These are phyloP conservation scores for Phyllosticta citribraziliensis DNA, from an alignment of 2,329 filamentous ascomycete species.

Conservation along the genomic window DNA sequence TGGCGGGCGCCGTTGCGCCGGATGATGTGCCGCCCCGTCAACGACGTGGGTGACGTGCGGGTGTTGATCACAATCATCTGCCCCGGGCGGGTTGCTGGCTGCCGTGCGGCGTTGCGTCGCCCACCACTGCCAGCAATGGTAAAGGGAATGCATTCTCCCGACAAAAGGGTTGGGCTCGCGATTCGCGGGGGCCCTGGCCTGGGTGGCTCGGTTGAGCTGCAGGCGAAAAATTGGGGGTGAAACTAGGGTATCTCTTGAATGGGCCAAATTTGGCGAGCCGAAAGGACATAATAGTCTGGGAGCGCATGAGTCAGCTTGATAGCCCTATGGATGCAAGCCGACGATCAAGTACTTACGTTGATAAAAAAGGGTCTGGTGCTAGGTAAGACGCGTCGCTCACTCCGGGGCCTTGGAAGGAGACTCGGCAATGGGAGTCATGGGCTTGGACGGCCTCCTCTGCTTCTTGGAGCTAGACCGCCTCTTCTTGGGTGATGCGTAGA, in stretches of 20 bases:
- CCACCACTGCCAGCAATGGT: background rate
- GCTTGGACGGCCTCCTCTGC: constrained; percentile 29
- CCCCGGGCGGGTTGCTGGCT: constrained; percentile 1
- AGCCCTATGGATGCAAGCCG: background rate
- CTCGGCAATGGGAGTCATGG: constrained; percentile 34
- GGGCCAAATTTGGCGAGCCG: constrained; percentile 1
- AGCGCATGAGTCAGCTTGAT: constrained; percentile 1
- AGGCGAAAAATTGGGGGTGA: background rate
- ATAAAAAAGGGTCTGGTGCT: background rate
- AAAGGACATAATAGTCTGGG: constrained; percentile 1
- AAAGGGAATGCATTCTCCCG: background rate
- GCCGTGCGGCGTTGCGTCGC: background rate
- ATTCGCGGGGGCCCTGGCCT: background rate
- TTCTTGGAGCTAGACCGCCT: constrained; percentile 31
- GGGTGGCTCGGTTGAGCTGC: background rate
- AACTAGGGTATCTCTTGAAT: constrained; percentile 4
- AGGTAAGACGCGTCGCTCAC: constrained; percentile 17
- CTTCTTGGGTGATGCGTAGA: constrained; percentile 29
- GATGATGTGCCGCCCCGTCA: background rate
- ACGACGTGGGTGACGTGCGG: constrained; percentile 4
- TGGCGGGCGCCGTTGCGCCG: background rate
- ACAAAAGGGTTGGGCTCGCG: background rate
- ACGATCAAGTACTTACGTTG: constrained; percentile 4
- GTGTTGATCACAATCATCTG: constrained; percentile 5
- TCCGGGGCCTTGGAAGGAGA: constrained; percentile 27